phyloP scores from a whole-genome alignment of 805 yeast species.

The Ogataea nitratoaversa region DNA sequence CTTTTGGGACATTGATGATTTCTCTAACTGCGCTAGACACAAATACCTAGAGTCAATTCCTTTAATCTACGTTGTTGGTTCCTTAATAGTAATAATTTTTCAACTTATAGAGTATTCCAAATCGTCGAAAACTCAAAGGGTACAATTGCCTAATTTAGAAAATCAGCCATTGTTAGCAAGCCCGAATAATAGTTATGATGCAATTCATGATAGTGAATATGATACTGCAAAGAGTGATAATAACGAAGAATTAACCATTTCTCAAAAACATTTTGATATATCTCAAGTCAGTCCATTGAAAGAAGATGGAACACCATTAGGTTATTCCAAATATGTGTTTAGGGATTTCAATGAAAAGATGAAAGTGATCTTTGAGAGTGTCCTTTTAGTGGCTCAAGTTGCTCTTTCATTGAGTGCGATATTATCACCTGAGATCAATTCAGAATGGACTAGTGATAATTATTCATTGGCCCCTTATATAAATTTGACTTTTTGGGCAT shows the following conservation, averaged over 20 bases:
- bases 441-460: constrained; percentile 31
- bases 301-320: constrained; percentile 61
- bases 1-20: constrained; percentile 38
- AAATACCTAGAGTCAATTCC: constrained; percentile 29
- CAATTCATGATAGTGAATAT: constrained; percentile 21
- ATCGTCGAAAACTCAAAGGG: neutral
- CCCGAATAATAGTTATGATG: constrained; percentile 7
- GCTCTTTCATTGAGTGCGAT: constrained; percentile 34
- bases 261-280: constrained; percentile 64
- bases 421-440: constrained; percentile 26
- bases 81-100: constrained; percentile 24
- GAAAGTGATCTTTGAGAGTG: constrained; percentile 44
- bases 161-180: constrained; percentile 15
- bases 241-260: constrained; percentile 21
- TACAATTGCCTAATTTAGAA: constrained; percentile 10
- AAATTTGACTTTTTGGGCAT: constrained; percentile 40
- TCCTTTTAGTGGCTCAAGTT: constrained; percentile 36
- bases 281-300: constrained; percentile 48
- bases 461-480: constrained; percentile 15
- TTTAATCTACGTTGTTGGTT: constrained; percentile 30
- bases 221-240: neutral
- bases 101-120: constrained; percentile 11
- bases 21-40: constrained; percentile 44
- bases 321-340: constrained; percentile 41
- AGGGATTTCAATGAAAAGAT: constrained; percentile 51